Evolutionary conservation across 2,329 filamentous ascomycete genomes (phyloP), one percentile per base, ranked within the genome.

Genomic region (Chaetothyriales sp.): DNA sequence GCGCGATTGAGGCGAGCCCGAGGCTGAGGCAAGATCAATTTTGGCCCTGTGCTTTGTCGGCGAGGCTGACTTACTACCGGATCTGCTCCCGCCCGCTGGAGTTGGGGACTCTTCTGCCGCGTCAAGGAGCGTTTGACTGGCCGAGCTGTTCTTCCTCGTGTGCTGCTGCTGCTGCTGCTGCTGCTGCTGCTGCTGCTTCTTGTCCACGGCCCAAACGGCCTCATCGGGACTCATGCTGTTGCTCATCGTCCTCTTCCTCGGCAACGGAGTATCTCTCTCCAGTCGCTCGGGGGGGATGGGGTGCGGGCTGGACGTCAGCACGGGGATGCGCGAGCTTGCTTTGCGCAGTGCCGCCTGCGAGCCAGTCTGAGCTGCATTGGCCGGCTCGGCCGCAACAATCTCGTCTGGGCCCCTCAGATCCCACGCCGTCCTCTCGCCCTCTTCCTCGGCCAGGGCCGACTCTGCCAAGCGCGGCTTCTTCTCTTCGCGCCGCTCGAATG

Each of bases 361-460:
- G 70, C 63, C 77, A 68, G 65, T 77, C 74, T 60, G 80, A 72
- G 45, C 63, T 8, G 66, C 58, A 40, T 40, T 40, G 44, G 50
- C 54, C n/a, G 65, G 66, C 28, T 78, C 73, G 8, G 72, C 70
- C 22, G 83, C 82, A 55, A 86, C 82, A 55, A 86, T 84, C 64
- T 95, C 89, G 60, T 89, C 86, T 1, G 86, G 84, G 18, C 79
- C 77, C 52, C 86, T 77, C 51, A 89, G 72, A 65, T 94, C 87
- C 80, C 85, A 89, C 47, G 70, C 68, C 18, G 77, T 70, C 46
- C 62, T 64, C 28, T 74, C 72, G 43, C 72, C 70, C 4, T 72
- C 70, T 37, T 72, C 69, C 45, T 70, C 67, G 47, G 67, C 63
- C 18, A 73, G 67, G n/a, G 64, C 64, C 2, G 61, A 60, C 22